Evolutionary conservation across 78 protist species (phyloP).

Genomic region (Cavenderia fasciculata): DNA sequence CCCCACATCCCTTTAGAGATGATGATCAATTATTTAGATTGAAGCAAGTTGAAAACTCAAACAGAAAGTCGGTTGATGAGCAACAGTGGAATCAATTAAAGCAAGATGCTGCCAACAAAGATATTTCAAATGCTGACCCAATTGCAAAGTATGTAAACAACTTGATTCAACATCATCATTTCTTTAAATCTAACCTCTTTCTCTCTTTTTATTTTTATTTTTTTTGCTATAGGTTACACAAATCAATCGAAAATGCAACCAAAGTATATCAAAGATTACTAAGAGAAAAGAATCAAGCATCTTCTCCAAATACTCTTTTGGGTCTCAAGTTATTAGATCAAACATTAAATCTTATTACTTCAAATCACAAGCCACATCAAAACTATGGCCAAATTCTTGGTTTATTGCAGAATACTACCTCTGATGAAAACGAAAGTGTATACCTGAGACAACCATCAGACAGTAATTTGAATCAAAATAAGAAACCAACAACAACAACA

Average conservation of each 20-base stretch:
- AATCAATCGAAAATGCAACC: slow-evolving; percentile 64
- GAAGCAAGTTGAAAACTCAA: neutral
- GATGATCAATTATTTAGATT: slow-evolving; percentile 26
- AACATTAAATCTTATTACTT: slow-evolving; percentile 31
- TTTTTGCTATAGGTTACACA: slow-evolving; percentile 60
- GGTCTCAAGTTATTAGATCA: slow-evolving; percentile 51
- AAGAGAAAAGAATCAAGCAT: slow-evolving; percentile 38
- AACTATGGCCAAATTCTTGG: neutral
- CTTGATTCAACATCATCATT: too few species aligned
- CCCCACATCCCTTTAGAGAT: slow-evolving; percentile 41
- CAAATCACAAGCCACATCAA: slow-evolving; percentile 28
- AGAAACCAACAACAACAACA: neutral
- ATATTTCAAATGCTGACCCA: slow-evolving; percentile 58
- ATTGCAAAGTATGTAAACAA: slow-evolving; percentile 32
- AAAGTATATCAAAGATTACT: slow-evolving; percentile 58
- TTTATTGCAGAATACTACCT: slow-evolving; percentile 14
- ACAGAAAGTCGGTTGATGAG: slow-evolving; percentile 4
- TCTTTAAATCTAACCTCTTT: too few species aligned
- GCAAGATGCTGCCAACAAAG: slow-evolving; percentile 31
- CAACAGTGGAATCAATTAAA: slow-evolving; percentile 43
- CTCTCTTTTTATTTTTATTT: too few species aligned
- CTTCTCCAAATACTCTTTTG: slow-evolving; percentile 47
- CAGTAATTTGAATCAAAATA: too few species aligned
- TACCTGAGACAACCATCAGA: slow-evolving; percentile 5
- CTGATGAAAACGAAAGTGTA: slow-evolving; percentile 22